These are phyloP conservation scores for Sarocladiaceae sp. DNA, from an alignment of 2,329 filamentous ascomycete genomes.

Conservation along the genomic window DNA sequence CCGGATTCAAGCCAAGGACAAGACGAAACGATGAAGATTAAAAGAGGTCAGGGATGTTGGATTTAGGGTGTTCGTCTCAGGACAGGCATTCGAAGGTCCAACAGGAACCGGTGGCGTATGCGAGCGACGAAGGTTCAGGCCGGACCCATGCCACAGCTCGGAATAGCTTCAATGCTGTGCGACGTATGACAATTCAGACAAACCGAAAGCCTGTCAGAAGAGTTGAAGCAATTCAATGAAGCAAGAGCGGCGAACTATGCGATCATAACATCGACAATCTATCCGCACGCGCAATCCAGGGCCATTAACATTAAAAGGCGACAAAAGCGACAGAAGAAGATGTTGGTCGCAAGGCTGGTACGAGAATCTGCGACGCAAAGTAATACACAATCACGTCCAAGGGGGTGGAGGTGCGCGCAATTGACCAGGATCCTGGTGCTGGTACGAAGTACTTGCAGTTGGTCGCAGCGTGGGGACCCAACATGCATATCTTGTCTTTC, in stretches of 20 bases:
- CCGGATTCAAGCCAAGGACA: too few species aligned
- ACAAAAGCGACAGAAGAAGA: neutral
- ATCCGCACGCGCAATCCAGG: too few species aligned
- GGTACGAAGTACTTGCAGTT: too few species aligned
- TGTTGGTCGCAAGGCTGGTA: neutral
- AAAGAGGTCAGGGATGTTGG: neutral
- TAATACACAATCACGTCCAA: neutral
- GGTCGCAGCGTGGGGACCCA: neutral
- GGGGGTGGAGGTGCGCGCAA: neutral
- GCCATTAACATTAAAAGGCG: neutral
- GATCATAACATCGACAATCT: too few species aligned
- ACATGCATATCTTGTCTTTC: neutral
- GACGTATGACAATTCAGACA: neutral
- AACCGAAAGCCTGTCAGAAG: too few species aligned
- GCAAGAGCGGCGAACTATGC: too few species aligned
- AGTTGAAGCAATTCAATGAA: too few species aligned
- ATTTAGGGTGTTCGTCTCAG: too few species aligned
- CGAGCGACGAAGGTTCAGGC: neutral
- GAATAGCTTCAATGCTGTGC: neutral
- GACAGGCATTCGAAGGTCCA: too few species aligned
- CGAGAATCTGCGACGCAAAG: neutral
- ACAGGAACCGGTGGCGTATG: too few species aligned
- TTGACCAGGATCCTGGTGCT: conserved; percentile 7
- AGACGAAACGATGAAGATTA: neutral
- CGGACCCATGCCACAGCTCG: neutral